phyloP scores from a whole-genome alignment of 352 stramenopile genomes.

The Globisporangium cylindrosporum region DNA sequence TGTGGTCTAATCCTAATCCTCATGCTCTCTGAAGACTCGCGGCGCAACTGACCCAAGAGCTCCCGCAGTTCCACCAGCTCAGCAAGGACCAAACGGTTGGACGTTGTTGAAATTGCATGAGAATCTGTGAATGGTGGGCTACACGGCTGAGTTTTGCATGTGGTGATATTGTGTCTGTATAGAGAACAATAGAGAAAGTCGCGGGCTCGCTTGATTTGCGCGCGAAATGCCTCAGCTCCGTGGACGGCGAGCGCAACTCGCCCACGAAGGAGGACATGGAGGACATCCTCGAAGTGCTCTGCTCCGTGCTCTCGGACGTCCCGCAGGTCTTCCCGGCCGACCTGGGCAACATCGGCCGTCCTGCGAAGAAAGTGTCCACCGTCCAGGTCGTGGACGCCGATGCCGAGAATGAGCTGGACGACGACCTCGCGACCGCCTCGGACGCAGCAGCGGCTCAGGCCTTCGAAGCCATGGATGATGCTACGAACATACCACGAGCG shows the following conservation, averaged over 20 bases:
- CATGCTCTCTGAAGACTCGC: conserved; percentile 28
- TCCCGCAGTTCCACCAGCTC: conserved; percentile 42
- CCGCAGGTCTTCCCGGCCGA: conserved; percentile 42
- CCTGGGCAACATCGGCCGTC: conserved; percentile 14
- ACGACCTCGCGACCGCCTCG: conserved; percentile 8
- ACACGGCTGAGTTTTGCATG: not conserved
- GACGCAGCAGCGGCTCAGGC: not conserved
- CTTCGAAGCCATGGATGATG: not conserved
- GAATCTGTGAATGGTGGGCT: not conserved
- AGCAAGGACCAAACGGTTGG: conserved; percentile 36
- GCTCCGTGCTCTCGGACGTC: conserved; percentile 30
- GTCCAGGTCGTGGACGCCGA: conserved; percentile 31
- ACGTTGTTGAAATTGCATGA: not conserved
- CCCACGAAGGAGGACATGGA: conserved; percentile 74
- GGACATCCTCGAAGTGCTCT: conserved; percentile 45
- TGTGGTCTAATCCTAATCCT: not conserved
- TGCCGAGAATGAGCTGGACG: conserved; percentile 20
- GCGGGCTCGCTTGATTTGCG: conserved; percentile 49
- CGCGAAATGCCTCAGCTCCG: conserved; percentile 48
- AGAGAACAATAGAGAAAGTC: conserved; percentile 39
- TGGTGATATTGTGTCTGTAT: not conserved
- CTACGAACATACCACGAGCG: conserved; percentile 5
- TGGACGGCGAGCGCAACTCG: conserved; percentile 45
- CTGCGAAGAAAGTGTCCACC: conserved; percentile 25
- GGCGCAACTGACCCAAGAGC: conserved; percentile 29